phyloP scores from a whole-genome alignment of 1,284 basidiomycete species.

The Melampsora larici-populina region DNA sequence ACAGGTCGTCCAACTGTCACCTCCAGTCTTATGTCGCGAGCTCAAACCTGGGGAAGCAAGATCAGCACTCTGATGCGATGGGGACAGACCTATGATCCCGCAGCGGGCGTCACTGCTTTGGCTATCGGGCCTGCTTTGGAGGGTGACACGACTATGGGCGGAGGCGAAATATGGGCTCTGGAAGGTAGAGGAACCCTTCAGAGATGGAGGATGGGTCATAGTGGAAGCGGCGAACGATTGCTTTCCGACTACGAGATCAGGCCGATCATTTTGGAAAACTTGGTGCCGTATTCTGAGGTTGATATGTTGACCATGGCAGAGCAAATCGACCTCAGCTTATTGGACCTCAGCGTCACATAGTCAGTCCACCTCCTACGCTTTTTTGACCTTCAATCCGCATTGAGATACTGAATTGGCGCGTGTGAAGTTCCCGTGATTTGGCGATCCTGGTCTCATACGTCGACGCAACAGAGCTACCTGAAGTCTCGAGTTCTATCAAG shows the following conservation, averaged over 20 bases:
- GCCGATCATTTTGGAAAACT: conserved; percentile 46
- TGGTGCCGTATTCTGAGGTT: conserved; percentile 46
- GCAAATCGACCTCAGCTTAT: conserved; percentile 33
- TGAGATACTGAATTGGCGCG: too few species aligned
- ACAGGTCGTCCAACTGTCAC: conserved; percentile 30
- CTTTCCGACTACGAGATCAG: conserved; percentile 51
- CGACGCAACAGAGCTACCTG: conserved; percentile 5
- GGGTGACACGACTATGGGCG: conserved; percentile 45
- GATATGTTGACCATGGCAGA: conserved; percentile 46
- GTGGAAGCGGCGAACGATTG: conserved; percentile 47
- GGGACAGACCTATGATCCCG: conserved; percentile 39
- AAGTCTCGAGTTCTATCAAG: conserved; percentile 19
- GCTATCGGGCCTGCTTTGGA: conserved; percentile 46
- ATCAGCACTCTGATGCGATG: conserved; percentile 35
- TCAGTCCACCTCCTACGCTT: neutral
- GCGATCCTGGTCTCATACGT: conserved; percentile 36
- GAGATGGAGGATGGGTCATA: conserved; percentile 50
- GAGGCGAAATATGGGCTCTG: conserved; percentile 49
- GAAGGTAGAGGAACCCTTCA: conserved; percentile 47
- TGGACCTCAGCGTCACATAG: conserved; percentile 37
- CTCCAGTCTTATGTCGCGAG: conserved; percentile 36
- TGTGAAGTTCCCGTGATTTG: conserved; percentile 39
- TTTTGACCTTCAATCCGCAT: conserved; percentile 26
- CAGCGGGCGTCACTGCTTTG: conserved; percentile 46
- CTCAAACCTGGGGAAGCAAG: conserved; percentile 37